phyloP scores from a whole-genome alignment of 2,329 filamentous ascomycete genomes.

The Apiospora rasikravindrae region DNA sequence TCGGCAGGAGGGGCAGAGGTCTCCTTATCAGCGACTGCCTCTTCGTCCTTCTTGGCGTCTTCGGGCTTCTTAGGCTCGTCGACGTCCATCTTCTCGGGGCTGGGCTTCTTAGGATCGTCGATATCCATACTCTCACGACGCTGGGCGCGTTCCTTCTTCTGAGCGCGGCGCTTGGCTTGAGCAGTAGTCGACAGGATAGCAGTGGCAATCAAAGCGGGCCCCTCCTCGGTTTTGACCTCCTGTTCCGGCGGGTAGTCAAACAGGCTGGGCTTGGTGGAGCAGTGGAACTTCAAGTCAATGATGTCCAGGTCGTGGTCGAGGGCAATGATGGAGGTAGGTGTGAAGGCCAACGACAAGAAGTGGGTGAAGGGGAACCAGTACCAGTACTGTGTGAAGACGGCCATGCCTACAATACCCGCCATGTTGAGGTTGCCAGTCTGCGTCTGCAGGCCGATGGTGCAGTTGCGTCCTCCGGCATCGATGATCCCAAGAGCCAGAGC shows the following conservation, averaged over 20 bases:
- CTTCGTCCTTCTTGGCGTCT: slow-evolving; percentile 50
- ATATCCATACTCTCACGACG: slow-evolving; percentile 95
- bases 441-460: slow-evolving; percentile 96
- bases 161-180: slow-evolving; percentile 91
- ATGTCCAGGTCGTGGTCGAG: slow-evolving; percentile 94
- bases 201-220: slow-evolving; percentile 90
- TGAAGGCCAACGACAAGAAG: slow-evolving; percentile 94
- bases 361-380: slow-evolving; percentile 99
- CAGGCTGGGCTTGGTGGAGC: slow-evolving; percentile 89
- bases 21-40: slow-evolving; percentile 61
- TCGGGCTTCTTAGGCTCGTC: slow-evolving; percentile 62
- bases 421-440: slow-evolving; percentile 99
- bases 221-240: slow-evolving; percentile 92
- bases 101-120: slow-evolving; percentile 59
- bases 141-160: slow-evolving; percentile 91
- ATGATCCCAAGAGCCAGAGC: slow-evolving; percentile 95
- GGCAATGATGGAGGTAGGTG: slow-evolving; percentile 94
- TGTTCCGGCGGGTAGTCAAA: slow-evolving; percentile 98
- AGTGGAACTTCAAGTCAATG: slow-evolving; percentile 93
- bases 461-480: slow-evolving; percentile 96
- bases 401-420: slow-evolving; percentile 97
- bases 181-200: slow-evolving; percentile 96
- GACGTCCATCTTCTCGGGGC: slow-evolving; percentile 85
- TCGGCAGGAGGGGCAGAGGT: slow-evolving; percentile 54
- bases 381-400: slow-evolving; percentile 99